Conservation (phyloP, 345 rosid species). For the Sisymbrium irio region DNA sequence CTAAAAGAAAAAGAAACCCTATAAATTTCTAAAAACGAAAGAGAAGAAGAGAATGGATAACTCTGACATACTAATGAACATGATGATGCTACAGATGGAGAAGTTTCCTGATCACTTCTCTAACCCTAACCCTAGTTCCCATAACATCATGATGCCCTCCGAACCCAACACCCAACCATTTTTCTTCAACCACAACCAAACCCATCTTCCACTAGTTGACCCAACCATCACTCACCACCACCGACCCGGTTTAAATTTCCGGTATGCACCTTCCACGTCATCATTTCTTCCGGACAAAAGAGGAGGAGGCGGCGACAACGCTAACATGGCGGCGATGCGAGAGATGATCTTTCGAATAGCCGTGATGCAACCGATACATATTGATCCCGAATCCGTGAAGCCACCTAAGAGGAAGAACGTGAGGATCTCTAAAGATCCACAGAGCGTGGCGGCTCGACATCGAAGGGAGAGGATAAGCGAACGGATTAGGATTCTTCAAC, state of each 20-base stretch:
- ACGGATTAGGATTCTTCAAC: conserved; percentile 79
- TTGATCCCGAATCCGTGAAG: conserved; percentile 79
- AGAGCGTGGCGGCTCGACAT: conserved; percentile 93
- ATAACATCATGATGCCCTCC: conserved; percentile 16
- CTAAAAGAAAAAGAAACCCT: background rate
- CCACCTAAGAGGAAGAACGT: conserved; percentile 89
- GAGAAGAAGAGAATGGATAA: conserved; percentile 24
- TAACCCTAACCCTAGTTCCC: conserved; percentile 29
- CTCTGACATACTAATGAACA: conserved; percentile 39
- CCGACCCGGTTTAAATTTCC: conserved; percentile 30
- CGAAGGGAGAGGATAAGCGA: conserved; percentile 86
- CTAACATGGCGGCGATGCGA: conserved; percentile 64
- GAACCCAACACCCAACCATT: conserved; percentile 32
- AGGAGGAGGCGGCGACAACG: conserved; percentile 11
- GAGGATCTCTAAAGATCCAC: conserved; percentile 89
- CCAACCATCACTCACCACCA: conserved; percentile 21
- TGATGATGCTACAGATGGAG: conserved; percentile 61
- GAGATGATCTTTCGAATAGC: conserved; percentile 92
- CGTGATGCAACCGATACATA: conserved; percentile 83
- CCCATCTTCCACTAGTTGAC: conserved; percentile 32
- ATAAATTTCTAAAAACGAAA: background rate
- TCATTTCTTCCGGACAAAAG: conserved; percentile 15
- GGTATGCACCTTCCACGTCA: conserved; percentile 23
- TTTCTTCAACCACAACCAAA: conserved; percentile 21
- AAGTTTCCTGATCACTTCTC: conserved; percentile 52